phyloP scores from a whole-genome alignment of 805 yeast species.

The Starmerella cellae region DNA sequence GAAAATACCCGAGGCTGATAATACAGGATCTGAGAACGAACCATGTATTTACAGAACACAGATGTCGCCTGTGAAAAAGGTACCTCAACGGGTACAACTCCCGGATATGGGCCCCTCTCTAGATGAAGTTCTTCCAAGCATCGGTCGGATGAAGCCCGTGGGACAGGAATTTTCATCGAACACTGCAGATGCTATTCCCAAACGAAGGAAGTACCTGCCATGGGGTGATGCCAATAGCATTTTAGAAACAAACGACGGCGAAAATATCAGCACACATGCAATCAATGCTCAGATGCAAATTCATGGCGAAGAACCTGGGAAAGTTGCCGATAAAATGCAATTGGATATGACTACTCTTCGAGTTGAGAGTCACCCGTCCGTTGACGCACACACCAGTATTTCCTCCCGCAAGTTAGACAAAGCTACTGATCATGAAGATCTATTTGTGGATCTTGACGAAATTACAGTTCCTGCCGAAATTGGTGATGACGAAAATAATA shows the following conservation, averaged over 20 bases:
- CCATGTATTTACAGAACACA: neutral
- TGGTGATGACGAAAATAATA: neutral
- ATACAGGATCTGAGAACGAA: neutral
- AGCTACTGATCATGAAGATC: neutral
- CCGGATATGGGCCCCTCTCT: constrained; percentile 1
- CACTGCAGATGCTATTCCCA: neutral
- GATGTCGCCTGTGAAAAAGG: neutral
- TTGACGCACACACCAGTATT: neutral
- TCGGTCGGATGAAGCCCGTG: neutral
- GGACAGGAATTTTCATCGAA: neutral
- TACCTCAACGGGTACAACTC: neutral
- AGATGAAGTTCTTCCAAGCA: neutral
- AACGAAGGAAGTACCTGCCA: neutral
- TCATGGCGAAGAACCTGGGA: neutral
- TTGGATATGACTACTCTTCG: neutral
- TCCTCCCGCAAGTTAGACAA: neutral
- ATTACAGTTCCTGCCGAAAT: neutral
- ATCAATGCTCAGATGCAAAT: neutral
- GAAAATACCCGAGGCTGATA: neutral
- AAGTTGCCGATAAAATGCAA: neutral
- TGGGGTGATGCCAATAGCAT: neutral
- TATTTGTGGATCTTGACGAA: neutral
- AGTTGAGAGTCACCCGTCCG: neutral
- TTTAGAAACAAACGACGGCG: neutral
- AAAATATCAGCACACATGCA: neutral